Evolutionary conservation across 352 stramenopile species (phyloP), one percentile per base, ranked within the genome.

Genomic region (Phytopythium boreale): DNA sequence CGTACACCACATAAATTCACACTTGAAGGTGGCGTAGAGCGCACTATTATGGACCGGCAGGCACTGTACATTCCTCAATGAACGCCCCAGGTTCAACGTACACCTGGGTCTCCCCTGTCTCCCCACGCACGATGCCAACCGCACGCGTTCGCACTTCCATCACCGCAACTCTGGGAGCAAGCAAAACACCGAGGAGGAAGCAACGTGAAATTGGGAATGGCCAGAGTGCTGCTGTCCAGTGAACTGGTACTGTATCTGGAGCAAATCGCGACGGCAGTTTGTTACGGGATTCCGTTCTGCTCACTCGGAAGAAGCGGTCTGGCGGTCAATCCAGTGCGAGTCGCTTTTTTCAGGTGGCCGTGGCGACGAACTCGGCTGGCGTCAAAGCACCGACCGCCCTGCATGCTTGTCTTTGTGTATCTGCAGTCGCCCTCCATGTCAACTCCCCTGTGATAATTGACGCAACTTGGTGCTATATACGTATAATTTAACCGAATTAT

Each of bases 271-370:
- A 7, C 34, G 6, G 34, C 34, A 37, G 4, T 4, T 20, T 44
- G 39, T 44, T 44, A 44, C 39, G 39, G 36, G 14, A 44, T 44
- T 20, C 12, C 46, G 46, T 52, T 31, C 12, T 10, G 46, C 24
- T 52, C n/a, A 52, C 46, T 29, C 46, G n/a, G 46, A 52, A 29
- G 46, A 52, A 52, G 46, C n/a, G 46, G n/a, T 52, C 20, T 14
- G 39, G 2, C 36, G 1, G 36, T 41, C 36, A 41, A 41, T 41
- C 36, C 36, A 41, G 31, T 36, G 31, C 31, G 31, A 36, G 36
- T 15, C 10, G 36, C 15, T n/a, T 10, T n/a, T 46, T 46, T 46
- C n/a, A 39, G 34, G 34, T 39, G 34, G 34, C 7, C 10, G 34
- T 39, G 3, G 34, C 34, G 34, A 39, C 34, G 34, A 10, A 39